Conservation (phyloP, 805 yeast species). For the Sugiyamaella chiloensis region DNA sequence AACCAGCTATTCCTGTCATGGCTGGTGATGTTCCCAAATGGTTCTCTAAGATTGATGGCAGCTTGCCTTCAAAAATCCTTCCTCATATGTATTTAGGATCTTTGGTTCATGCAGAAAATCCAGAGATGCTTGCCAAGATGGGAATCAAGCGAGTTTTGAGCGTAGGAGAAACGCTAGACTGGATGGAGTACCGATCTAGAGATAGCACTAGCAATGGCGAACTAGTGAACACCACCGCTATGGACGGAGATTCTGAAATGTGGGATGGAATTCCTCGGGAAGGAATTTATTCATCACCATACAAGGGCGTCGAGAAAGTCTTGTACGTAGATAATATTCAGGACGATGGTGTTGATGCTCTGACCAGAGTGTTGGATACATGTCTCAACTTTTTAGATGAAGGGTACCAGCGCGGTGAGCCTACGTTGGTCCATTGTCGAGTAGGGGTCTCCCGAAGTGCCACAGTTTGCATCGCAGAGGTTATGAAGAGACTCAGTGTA, state of each 20-base stretch:
- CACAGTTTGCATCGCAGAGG: conserved; percentile 92
- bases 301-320: conserved; percentile 42
- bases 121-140: conserved; percentile 56
- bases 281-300: conserved; percentile 13
- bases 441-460: conserved; percentile 96
- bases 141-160: conserved; percentile 75
- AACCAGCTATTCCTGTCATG: conserved; percentile 4
- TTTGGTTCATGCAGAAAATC: conserved; percentile 72
- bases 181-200: conserved; percentile 43
- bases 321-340: conserved; percentile 70
- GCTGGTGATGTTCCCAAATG: conserved; percentile 21
- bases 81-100: conserved; percentile 86
- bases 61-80: conserved; percentile 79
- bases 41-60: conserved; percentile 47
- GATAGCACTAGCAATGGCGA: background rate
- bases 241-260: conserved; percentile 4
- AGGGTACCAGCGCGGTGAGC: conserved; percentile 41
- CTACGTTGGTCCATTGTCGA: conserved; percentile 82
- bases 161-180: conserved; percentile 76
- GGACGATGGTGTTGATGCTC: conserved; percentile 87
- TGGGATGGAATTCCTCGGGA: background rate
- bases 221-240: conserved; percentile 1
- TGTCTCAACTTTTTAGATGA: conserved; percentile 66
- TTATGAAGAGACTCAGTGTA: conserved; percentile 70
- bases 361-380: conserved; percentile 57